These are phyloP conservation scores for Phoma sp. DNA, from an alignment of 2,329 filamentous ascomycete species.

Conservation along the genomic window DNA sequence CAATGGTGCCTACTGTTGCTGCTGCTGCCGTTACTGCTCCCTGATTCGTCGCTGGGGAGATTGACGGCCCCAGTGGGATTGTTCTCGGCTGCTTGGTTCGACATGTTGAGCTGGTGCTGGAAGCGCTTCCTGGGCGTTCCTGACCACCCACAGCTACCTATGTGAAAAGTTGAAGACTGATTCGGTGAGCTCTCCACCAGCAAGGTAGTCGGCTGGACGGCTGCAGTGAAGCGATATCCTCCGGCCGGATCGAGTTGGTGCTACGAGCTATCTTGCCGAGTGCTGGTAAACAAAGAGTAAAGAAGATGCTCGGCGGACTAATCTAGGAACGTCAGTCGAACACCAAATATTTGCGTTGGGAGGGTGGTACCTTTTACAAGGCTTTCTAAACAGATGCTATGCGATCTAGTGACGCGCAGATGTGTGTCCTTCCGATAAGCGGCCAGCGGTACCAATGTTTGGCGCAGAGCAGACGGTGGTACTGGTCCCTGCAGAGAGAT, in stretches of 20 bases:
- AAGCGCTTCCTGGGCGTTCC: neutral
- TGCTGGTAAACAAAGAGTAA: conserved; percentile 11
- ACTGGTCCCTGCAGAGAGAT: conserved; percentile 3
- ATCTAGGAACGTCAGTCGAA: conserved; percentile 8
- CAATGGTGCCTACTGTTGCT: conserved; percentile 40
- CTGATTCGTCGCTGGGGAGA: conserved; percentile 39
- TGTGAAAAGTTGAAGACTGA: neutral
- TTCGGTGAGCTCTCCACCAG: neutral
- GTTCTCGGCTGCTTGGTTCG: conserved; percentile 7
- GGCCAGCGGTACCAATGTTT: conserved; percentile 3
- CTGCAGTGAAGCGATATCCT: neutral
- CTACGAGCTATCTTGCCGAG: conserved; percentile 24
- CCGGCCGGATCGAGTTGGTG: conserved; percentile 15
- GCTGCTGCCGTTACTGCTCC: conserved; percentile 32
- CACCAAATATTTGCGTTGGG: neutral
- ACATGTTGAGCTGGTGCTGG: conserved; percentile 1
- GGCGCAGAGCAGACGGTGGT: neutral
- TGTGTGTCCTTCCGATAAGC: conserved; percentile 9
- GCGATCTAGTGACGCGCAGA: conserved; percentile 1
- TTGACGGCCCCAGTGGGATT: conserved; percentile 38
- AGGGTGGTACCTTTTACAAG: conserved; percentile 27
- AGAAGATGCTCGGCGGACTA: neutral
- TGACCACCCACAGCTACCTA: neutral
- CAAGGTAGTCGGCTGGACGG: neutral
- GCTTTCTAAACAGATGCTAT: neutral